Evolutionary conservation across 2,329 filamentous ascomycete species (phyloP), one percentile per base, ranked within the genome.

Genomic region (Chrysoporthe cubensis): DNA sequence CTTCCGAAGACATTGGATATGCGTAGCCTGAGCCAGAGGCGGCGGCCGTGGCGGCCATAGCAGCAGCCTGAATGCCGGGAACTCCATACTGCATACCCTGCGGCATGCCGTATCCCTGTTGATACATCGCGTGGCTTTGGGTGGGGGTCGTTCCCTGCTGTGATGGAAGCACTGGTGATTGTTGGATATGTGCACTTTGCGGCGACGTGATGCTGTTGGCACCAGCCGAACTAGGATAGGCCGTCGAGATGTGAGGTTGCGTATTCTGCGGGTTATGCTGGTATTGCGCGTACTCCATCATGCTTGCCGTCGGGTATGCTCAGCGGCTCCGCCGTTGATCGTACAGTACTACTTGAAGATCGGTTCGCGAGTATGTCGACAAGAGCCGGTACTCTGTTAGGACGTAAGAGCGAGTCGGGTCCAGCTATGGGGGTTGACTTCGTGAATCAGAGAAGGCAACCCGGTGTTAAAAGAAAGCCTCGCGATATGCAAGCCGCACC

Each of bases 41-140:
- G 1, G 95, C 94, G 21, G 95, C 95, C 1, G 94, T 97, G 32
- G 91, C 88, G 57, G 91, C 94, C 92, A 97, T 96, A 68, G 94
- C 94, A 62, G 95, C 94, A 16, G 94, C 94, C 79, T 97, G 93
- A 59, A 94, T 93, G 26, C 91, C 88, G 44, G 91, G 90, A 80
- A 95, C 93, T 67, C 87, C 90, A 81, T 97, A 97, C 81, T 92
- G 90, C 88, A 97, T 93, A 52, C 66, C 63, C 71, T 90, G 87
- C 70, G 91, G 84, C 67, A 94, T 91, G 68, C 88, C 90, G 77
- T 94, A 95, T 71, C 88, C 85, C 77, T 91, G 87, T 75, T 92
- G 88, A 79, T 97, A 97, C 81, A 90, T 93, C 85, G 90, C 92
- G 80, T 91, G 90, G 62, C 83, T 82, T 73, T 89, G 85, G 75